Evolutionary conservation across 805 yeast genomes (phyloP).

Genomic region (Ogataea saltuana): DNA sequence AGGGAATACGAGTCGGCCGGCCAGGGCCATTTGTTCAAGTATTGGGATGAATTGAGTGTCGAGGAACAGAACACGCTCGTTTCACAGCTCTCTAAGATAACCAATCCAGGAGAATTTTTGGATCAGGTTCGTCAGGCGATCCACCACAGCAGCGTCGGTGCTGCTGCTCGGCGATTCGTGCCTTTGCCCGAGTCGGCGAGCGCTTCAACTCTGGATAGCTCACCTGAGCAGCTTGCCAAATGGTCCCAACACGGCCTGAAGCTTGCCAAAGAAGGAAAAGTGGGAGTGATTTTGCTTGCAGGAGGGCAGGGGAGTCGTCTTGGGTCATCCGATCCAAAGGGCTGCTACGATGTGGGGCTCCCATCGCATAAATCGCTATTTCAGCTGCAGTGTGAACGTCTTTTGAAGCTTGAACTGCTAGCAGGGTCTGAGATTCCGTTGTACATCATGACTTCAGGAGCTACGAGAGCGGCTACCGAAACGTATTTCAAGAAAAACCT

Average conservation of each 20-base stretch:
- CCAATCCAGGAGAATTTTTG: conserved; percentile 44
- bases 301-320: conserved; percentile 98
- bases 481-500: conserved; percentile 58
- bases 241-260: conserved; percentile 55
- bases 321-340: conserved; percentile 90
- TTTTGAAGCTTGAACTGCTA: conserved; percentile 60
- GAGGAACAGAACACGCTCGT: conserved; percentile 40
- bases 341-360: conserved; percentile 84
- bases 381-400: conserved; percentile 90
- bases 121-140: conserved; percentile 49
- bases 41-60: conserved; percentile 41
- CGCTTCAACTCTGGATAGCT: conserved; percentile 44
- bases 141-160: conserved; percentile 31
- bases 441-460: conserved; percentile 94
- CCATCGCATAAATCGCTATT: conserved; percentile 85
- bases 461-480: conserved; percentile 79
- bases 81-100: conserved; percentile 43
- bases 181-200: conserved; percentile 59
- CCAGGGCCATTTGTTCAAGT: conserved; percentile 54
- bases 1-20: conserved; percentile 43
- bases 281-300: conserved; percentile 90
- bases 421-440: conserved; percentile 55
- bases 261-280: conserved; percentile 69
- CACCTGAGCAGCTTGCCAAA: conserved; percentile 29
- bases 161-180: conserved; percentile 34